Conservation (phyloP, 2,329 filamentous ascomycete species). For the Endoconidiophora polonica region DNA sequence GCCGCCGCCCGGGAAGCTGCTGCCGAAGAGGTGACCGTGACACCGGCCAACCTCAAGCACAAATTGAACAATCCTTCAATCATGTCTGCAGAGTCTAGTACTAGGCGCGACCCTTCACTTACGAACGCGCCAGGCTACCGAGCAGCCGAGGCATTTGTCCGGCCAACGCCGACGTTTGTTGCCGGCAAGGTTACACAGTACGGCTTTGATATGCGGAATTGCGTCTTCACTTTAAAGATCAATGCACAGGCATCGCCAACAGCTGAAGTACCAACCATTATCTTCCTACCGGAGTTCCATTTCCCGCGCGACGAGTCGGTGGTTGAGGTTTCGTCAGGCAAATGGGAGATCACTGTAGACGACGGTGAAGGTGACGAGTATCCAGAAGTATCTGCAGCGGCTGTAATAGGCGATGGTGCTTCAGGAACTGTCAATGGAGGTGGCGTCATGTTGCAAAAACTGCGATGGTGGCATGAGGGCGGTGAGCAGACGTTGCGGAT, state of each 20-base stretch:
- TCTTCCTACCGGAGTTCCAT: slow-evolving; percentile 84
- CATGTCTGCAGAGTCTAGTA: slow-evolving; percentile 35
- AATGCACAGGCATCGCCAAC: slow-evolving; percentile 33
- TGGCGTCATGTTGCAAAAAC: slow-evolving; percentile 51
- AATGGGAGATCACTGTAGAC: slow-evolving; percentile 69
- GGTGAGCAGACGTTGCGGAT: slow-evolving; percentile 70
- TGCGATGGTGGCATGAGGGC: slow-evolving; percentile 85
- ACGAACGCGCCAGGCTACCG: slow-evolving; percentile 58
- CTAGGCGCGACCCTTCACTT: slow-evolving; percentile 33
- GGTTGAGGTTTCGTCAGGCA: slow-evolving; percentile 67
- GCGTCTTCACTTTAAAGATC: slow-evolving; percentile 59
- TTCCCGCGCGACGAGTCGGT: slow-evolving; percentile 60
- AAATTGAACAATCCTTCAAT: slow-evolving; percentile 54
- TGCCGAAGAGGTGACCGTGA: slow-evolving; percentile 42
- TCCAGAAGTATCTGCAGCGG: not conserved
- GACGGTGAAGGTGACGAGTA: slow-evolving; percentile 24
- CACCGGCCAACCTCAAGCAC: slow-evolving; percentile 57
- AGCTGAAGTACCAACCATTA: slow-evolving; percentile 51
- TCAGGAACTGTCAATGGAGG: slow-evolving; percentile 26
- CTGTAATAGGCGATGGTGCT: not conserved
- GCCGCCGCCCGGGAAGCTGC: not conserved
- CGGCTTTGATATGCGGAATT: slow-evolving; percentile 68
- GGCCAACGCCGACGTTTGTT: slow-evolving; percentile 63
- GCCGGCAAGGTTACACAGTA: slow-evolving; percentile 55
- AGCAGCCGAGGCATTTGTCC: slow-evolving; percentile 82